Evolutionary conservation across 768 basidiomycete species (phyloP).

Genomic region (Lactarius pseudohatsudake): DNA sequence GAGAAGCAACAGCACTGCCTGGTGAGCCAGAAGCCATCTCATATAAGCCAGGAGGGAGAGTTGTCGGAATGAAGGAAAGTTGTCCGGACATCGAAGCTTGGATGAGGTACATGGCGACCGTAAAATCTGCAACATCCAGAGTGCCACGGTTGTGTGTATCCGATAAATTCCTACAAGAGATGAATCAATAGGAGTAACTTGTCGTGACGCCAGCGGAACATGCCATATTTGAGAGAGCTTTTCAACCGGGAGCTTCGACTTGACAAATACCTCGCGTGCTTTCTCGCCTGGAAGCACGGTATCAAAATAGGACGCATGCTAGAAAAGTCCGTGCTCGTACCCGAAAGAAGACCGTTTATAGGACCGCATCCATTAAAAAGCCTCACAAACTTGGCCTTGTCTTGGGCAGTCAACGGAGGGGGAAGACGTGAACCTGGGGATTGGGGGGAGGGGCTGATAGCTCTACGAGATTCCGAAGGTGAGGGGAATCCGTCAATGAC

Average conservation of each 20-base stretch:
- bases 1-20: slow-evolving; percentile 41
- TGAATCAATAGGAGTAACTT: slow-evolving; percentile 5
- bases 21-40: slow-evolving; percentile 59
- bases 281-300: slow-evolving; percentile 61
- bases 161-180: slow-evolving; percentile 72
- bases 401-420: slow-evolving; percentile 73
- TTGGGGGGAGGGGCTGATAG: slow-evolving; percentile 49
- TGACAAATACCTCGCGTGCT: slow-evolving; percentile 87
- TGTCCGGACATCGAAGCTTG: slow-evolving; percentile 87
- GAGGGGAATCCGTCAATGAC: slow-evolving; percentile 66
- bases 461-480: slow-evolving; percentile 55
- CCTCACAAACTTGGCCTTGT: slow-evolving; percentile 79
- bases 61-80: slow-evolving; percentile 65
- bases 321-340: slow-evolving; percentile 42
- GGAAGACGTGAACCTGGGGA: slow-evolving; percentile 52
- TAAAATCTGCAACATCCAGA: slow-evolving; percentile 89
- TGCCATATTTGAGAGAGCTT: slow-evolving; percentile 93
- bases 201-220: slow-evolving; percentile 26
- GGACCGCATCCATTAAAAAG: slow-evolving; percentile 76
- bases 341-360: slow-evolving; percentile 71
- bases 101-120: slow-evolving; percentile 94
- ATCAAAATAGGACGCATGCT: neutral
- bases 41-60: slow-evolving; percentile 80
- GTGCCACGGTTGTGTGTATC: slow-evolving; percentile 90
- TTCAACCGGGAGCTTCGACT: slow-evolving; percentile 83